Conservation (phyloP, 176 grass and related monocot species). For the Miscanthus lutarioriparius region DNA sequence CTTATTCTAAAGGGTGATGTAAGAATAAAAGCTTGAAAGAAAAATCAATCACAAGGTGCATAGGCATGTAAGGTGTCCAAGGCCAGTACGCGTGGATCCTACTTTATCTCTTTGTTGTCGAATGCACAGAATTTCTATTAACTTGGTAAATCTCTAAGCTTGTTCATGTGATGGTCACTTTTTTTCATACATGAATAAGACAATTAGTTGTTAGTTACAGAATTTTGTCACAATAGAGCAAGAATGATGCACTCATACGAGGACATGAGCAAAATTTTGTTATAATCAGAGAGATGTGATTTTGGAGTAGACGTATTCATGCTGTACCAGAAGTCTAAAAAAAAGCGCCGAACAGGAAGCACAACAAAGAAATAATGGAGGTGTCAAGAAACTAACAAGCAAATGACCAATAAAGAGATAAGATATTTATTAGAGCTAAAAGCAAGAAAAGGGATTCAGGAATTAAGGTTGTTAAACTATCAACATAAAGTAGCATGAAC, state of each 20-base stretch:
- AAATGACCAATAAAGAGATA: neutral
- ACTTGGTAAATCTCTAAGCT: neutral
- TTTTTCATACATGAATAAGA: neutral
- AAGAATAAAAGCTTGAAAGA: neutral
- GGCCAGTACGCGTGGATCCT: neutral
- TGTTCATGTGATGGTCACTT: neutral
- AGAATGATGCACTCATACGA: neutral
- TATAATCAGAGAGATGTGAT: neutral
- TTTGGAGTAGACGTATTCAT: neutral
- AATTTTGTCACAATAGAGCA: conserved; percentile 6
- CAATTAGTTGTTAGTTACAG: neutral
- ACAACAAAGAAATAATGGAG: conserved; percentile 23
- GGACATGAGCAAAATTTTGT: neutral
- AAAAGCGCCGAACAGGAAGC: neutral
- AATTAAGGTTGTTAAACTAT: neutral
- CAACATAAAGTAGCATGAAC: neutral
- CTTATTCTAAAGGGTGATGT: neutral
- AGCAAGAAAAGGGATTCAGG: neutral
- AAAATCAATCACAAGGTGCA: conserved; percentile 11
- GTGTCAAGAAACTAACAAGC: neutral
- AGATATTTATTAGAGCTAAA: neutral
- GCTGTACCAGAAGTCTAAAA: neutral
- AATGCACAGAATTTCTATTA: neutral
- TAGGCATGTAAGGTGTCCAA: neutral
- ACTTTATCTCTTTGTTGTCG: conserved; percentile 5